phyloP scores from a whole-genome alignment of 2,329 filamentous ascomycete genomes.

The Sarocladiaceae sp. region DNA sequence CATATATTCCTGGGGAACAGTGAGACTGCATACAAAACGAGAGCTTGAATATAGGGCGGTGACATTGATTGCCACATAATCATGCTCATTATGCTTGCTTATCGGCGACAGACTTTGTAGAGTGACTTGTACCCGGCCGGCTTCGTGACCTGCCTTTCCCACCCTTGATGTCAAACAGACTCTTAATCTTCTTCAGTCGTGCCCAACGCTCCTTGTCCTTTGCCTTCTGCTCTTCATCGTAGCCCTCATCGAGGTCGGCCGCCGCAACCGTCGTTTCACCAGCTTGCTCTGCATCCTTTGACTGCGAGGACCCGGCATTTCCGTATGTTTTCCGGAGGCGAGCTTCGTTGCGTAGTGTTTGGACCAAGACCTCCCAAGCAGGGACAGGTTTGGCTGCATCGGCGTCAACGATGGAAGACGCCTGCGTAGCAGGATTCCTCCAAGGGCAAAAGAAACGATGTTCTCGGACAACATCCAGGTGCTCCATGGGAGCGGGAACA shows the following conservation, averaged over 20 bases:
- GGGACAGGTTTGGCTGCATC: constrained; percentile 34
- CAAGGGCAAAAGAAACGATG: constrained; percentile 84
- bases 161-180: constrained; percentile 63
- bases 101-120: constrained; percentile 18
- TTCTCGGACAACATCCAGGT: constrained; percentile 65
- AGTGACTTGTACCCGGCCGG: constrained; percentile 37
- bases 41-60: neutral
- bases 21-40: too few species aligned
- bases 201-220: constrained; percentile 73
- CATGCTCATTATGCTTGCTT: constrained; percentile 1
- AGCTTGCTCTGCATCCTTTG: constrained; percentile 8
- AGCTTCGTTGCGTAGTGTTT: constrained; percentile 55
- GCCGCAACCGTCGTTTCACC: neutral
- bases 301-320: constrained; percentile 23
- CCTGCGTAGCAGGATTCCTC: constrained; percentile 63
- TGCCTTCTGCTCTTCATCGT: constrained; percentile 42
- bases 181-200: constrained; percentile 67
- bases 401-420: constrained; percentile 27
- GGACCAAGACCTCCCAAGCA: constrained; percentile 52
- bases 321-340: constrained; percentile 39
- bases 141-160: constrained; percentile 40
- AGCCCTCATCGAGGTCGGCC: constrained; percentile 24
- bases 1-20: too few species aligned
- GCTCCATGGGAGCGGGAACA: constrained; percentile 58
- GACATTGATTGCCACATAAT: too few species aligned